Evolutionary conservation across 2,329 filamentous ascomycete species (phyloP), one percentile per base, ranked within the genome.

Genomic region (Colletotrichum agaves): DNA sequence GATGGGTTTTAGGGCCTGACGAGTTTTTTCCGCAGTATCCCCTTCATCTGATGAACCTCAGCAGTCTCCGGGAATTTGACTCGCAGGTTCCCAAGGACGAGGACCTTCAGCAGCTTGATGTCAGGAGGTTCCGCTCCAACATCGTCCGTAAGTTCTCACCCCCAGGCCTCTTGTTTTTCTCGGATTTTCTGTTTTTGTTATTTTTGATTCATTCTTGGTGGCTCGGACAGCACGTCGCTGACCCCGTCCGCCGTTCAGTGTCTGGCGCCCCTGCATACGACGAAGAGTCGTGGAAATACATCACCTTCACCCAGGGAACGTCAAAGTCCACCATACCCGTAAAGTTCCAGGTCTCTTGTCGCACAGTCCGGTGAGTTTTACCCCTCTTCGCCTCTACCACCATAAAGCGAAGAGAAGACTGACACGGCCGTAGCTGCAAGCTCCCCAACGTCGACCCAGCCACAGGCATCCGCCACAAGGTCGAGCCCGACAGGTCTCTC

Each of bases 51-150:
- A 78, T 93, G 58, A 92, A 87, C 71, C 76, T 93, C 17, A 83
- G 84, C 50, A 91, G 88, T 70, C 81, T 93, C 21, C 85, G 85
- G 55, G 84, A 88, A 55, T 82, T 92, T 27, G 87, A 89, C 67
- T 77, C 81, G 2, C 80, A 86, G 52, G 82, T 92, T 7, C 82
- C 84, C 1, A 84, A 83, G 71, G 83, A 84, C 56, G 78, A 83
- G 23, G 73, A 74, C 6, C 74, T 85, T 17, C 81, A 82, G 31
- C 79, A 83, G 31, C 81, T 93, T 0, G 87, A 90, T 63, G 85
- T 87, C 8, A 79, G 85, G 15, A 85, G 90, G 12, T 94, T 93
- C 78, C 85, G 91, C 23, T 86, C 91, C 41, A 94, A 94, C 73
- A 88, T 94, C 37, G 89, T 93, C 71, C 78, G 87, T 89, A 77